Evolutionary conservation across 768 basidiomycete species (phyloP), one percentile per base, ranked within the genome.

Genomic region (Boletus vermiculosoides): DNA sequence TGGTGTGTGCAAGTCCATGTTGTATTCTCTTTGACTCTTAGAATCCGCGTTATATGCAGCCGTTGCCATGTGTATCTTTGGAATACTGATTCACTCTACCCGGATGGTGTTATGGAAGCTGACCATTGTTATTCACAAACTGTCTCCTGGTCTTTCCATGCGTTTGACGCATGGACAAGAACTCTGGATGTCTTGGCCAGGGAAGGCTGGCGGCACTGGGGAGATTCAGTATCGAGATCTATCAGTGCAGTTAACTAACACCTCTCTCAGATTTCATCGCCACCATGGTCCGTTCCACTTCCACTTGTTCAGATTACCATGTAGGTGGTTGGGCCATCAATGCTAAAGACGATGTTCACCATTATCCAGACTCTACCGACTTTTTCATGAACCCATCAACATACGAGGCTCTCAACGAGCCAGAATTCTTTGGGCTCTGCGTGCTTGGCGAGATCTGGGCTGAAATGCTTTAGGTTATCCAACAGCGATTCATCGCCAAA

Each of bases 321-420:
- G 96, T 98, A 94, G 96, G 96, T 45, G 81, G 90, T 11, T 99
- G 94, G 95, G 95, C 96, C 50, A 85, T 92, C 13, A 94, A 95
- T 74, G 74, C 77, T 30, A 76, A 61, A 0, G 69, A 58, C 1
- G 96, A 94, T 39, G 96, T 97, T 69, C 78, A 95, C 50, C 93
- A 94, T 78, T 98, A 84, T 74, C 72, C 80, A 8, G 98, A 98
- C 78, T 93, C 92, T 65, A 85, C 83, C 77, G 79, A 92, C 74
- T 72, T 76, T 33, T 78, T 80, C n/a, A 65, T 90, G 72, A 98
- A 98, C 77, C 95, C 94, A 0, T 91, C 90, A 50, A 88, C 85
- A 0, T 98, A 97, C 81, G 90, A 93, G 84, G 94, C 87, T 1
- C 87, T 98, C 22, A 92, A 98, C 78, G 6, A 36, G 4, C 49